A percentile compares a stretch with the other conserved stretches of the same genome.
These are phyloP conservation scores for Cicer arietinum DNA, from an alignment of 306 rosid species.

Conservation along the genomic window DNA sequence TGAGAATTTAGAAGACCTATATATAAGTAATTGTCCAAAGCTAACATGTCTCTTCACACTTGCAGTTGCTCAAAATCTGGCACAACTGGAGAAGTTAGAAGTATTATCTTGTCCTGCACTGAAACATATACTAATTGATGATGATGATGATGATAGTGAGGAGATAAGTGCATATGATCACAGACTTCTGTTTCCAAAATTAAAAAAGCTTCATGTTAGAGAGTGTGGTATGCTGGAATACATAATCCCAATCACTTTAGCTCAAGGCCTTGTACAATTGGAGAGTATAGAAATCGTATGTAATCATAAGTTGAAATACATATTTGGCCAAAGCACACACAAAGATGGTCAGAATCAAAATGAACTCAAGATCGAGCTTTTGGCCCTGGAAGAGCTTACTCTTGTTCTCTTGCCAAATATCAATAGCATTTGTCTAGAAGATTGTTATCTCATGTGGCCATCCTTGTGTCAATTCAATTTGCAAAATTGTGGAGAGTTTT, in stretches of 20 bases:
- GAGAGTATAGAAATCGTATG: constrained; percentile 3
- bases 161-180: constrained; percentile 4
- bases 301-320: background rate
- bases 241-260: constrained; percentile 32
- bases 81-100: background rate
- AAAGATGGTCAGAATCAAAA: background rate
- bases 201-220: constrained; percentile 15
- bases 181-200: constrained; percentile 26
- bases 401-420: background rate
- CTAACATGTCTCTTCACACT: constrained; percentile 37
- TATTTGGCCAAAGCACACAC: constrained; percentile 28
- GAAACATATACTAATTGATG: background rate
- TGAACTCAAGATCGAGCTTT: background rate
- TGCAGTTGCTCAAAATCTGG: constrained; percentile 19
- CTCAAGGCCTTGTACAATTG: constrained; percentile 33
- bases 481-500: constrained; percentile 8
- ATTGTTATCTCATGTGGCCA: constrained; percentile 29
- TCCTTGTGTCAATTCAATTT: constrained; percentile 2
- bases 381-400: background rate
- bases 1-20: constrained; percentile 13
- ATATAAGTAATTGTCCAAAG: background rate
- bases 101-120: background rate
- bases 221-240: constrained; percentile 14
- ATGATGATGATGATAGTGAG: constrained; percentile 16
- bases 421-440: constrained; percentile 25